Evolutionary conservation across 768 basidiomycete genomes (phyloP).

Genomic region (Pisolithus sp.): DNA sequence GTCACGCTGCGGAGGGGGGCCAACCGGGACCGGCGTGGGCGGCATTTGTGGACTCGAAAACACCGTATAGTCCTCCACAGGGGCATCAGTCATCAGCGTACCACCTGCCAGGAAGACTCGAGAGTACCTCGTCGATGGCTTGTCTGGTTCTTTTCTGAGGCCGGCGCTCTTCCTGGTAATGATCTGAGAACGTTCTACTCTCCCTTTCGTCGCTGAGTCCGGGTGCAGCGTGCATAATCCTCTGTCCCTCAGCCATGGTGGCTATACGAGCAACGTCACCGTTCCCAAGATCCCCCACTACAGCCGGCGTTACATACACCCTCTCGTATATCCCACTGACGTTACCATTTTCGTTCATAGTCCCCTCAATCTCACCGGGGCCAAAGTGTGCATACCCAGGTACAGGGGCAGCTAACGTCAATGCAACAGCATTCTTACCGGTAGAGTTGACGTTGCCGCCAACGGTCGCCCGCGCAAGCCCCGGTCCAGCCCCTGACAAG

Average conservation of each 20-base stretch:
- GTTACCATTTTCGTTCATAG: neutral
- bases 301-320: constrained; percentile 3
- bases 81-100: neutral
- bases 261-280: neutral
- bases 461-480: neutral
- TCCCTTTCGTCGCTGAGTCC: constrained; percentile 8
- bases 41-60: constrained; percentile 18
- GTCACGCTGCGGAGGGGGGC: constrained; percentile 2
- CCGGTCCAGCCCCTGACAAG: constrained; percentile 1
- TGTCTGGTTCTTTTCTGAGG: constrained; percentile 14
- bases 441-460: constrained; percentile 1
- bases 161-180: constrained; percentile 3
- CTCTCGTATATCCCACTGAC: neutral
- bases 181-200: constrained; percentile 4
- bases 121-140: constrained; percentile 13
- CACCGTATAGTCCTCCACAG: constrained; percentile 13
- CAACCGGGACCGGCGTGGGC: constrained; percentile 8
- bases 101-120: neutral
- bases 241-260: no score
- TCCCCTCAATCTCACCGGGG: neutral
- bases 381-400: constrained; percentile 12
- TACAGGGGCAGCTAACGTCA: constrained; percentile 12
- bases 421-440: no score
- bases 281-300: constrained; percentile 4
- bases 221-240: neutral